Evolutionary conservation across 352 stramenopile genomes (phyloP), one percentile per base, ranked within the genome.

Genomic region (Pythium monospermum): DNA sequence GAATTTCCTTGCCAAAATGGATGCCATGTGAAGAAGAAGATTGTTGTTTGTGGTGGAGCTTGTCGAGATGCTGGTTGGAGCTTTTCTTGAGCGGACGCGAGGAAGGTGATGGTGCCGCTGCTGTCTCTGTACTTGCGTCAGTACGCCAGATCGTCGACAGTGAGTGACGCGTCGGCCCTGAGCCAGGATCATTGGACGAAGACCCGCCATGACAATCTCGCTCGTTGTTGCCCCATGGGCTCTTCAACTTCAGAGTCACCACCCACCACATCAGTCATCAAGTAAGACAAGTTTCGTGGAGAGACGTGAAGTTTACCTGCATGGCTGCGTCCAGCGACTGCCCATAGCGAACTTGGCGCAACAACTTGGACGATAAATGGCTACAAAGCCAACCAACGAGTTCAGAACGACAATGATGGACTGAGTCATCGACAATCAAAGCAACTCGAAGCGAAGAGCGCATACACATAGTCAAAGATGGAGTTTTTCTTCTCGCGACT

Each of bases 401-500:
- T n/a, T n/a, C n/a, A n/a, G n/a, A n/a, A n/a, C n/a, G n/a, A 21
- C 12, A 23, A 28, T n/a, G 35, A 23, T 5, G 15, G 28, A 45
- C 11, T 32, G 28, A 28, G 6, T 41, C 21, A 18, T 4, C 35
- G 26, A 16, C 16, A 28, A 1, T 32, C 11, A 28, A 10, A 18
- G 7, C 38, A 41, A 39, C 22, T 10, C 47, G 8, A 23, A n/a
- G n/a, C 30, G 6, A 30, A 28, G 13, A n/a, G n/a, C 10, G 49
- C 75, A 51, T 64, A 84, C 76, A 87, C 74, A 25, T 87, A 87
- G 49, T 83, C 76, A 19, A 85, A 70, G 49, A 87, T 87, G 25
- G 65, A 74, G 57, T 53, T 70, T 25, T 53, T 71, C 25, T 58
- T 40, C 15, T 73, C 61, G 3, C 48, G 44, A 18, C 36, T 62